Evolutionary conservation across 306 rosid species (phyloP).

Genomic region (Vigna angularis): DNA sequence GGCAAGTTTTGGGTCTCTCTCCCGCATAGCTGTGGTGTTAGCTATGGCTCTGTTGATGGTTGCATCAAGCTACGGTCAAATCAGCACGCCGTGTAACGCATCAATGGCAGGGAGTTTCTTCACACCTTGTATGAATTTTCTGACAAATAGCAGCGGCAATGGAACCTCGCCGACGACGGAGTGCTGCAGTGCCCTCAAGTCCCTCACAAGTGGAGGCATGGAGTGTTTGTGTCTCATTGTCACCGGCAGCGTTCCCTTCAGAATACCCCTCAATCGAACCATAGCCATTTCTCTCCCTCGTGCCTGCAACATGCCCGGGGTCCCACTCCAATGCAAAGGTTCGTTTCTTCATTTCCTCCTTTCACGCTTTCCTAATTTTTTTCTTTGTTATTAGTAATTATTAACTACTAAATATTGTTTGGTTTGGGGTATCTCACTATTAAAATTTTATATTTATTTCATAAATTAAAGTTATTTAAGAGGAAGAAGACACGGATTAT

Average conservation of each 20-base stretch:
- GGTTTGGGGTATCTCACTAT: no score
- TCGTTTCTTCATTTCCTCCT: not conserved
- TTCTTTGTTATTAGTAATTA: no score
- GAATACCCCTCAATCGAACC: conserved; percentile 65
- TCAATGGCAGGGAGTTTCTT: conserved; percentile 59
- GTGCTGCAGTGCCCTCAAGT: conserved; percentile 69
- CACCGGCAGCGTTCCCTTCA: conserved; percentile 65
- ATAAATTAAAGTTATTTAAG: no score
- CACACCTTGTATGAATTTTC: conserved; percentile 66
- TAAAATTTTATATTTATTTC: no score
- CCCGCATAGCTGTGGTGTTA: conserved; percentile 40
- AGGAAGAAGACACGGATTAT: no score
- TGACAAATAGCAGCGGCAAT: conserved; percentile 66
- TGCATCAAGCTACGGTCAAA: conserved; percentile 55
- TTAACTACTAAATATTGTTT: no score
- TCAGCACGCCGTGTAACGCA: conserved; percentile 65
- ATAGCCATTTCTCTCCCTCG: conserved; percentile 85
- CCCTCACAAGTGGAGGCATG: conserved; percentile 60
- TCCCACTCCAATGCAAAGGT: conserved; percentile 80
- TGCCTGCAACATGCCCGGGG: conserved; percentile 79
- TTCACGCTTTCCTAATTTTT: not conserved
- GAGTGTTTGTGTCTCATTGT: conserved; percentile 70
- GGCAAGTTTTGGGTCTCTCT: conserved; percentile 37
- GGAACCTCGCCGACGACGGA: conserved; percentile 65
- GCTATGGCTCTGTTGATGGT: conserved; percentile 43